Evolutionary conservation across 306 rosid genomes (phyloP).

Genomic region (Arachis stenosperma): DNA sequence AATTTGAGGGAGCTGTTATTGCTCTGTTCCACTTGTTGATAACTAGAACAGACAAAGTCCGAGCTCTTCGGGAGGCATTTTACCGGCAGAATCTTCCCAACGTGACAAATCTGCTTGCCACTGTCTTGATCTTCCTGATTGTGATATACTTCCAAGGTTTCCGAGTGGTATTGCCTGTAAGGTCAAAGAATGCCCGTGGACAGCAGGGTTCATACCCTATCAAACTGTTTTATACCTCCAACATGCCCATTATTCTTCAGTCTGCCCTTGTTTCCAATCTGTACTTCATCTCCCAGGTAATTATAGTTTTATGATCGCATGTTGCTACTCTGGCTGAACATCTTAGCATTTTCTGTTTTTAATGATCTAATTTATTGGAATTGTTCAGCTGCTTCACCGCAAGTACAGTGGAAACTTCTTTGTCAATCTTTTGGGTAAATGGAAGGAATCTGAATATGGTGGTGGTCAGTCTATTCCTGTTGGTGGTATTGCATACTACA

Average conservation of each 20-base stretch:
- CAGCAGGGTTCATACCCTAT: conserved; percentile 97
- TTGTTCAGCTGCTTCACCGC: conserved; percentile 75
- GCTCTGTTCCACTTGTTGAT: conserved; percentile 90
- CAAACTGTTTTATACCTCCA: conserved; percentile 92
- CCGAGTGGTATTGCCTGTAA: conserved; percentile 94
- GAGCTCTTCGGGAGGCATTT: conserved; percentile 90
- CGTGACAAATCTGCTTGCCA: conserved; percentile 89
- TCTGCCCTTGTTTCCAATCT: conserved; percentile 94
- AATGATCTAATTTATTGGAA: conserved; percentile 12
- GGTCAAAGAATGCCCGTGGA: conserved; percentile 95
- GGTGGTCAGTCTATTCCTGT: conserved; percentile 88
- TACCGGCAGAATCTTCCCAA: conserved; percentile 96
- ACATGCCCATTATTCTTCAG: conserved; percentile 98
- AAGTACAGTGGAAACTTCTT: conserved; percentile 84
- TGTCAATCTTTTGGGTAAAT: conserved; percentile 85
- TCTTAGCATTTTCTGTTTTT: conserved; percentile 29
- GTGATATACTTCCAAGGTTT: conserved; percentile 97
- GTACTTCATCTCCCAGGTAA: conserved; percentile 95
- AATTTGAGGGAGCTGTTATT: conserved; percentile 94
- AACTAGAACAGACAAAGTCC: conserved; percentile 83
- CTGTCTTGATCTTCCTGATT: conserved; percentile 78
- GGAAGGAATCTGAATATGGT: conserved; percentile 96
- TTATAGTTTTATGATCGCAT: conserved; percentile 30
- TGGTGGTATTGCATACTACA: conserved; percentile 92
- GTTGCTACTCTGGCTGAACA: neutral